Base-by-base conservation (phyloP, 345 rosid genomes). In the Streptanthus diversifolius region DNA sequence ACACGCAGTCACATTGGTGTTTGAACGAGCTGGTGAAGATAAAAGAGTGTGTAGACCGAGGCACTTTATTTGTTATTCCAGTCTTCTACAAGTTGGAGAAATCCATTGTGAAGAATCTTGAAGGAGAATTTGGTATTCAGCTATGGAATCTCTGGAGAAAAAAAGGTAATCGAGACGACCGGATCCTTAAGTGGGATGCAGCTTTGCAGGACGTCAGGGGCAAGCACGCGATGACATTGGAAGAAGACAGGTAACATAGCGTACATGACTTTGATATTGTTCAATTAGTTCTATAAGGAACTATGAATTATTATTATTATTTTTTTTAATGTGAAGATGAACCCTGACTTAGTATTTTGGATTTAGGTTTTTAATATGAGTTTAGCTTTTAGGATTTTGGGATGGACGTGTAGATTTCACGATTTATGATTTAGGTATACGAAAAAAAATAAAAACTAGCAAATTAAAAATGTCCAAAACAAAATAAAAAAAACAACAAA, bases 11-110 rank as follows among this genome's bases (percentile, higher is more conserved):
- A 8, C 35, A 32, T 0, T 77, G 77, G 77, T 77, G 81, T 47
- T 54, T 78, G 32, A 33, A 72, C 1, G 81, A 78, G 36, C 66
- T 78, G 12, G 51, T 43, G 22, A 52, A 78, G 65, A 72, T 78
- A 19, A 36, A 45, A 1, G 51, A 72, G 15, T 66, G 76, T 17
- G 70, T 17, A 29, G 36, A 70, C 8, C 39, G 36, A 11, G 12
- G 48, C 45, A 12, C 36, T 84, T 82, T 89, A 4, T 36, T 30
- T 61, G 75, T 71, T 37, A 60, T 71, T 24, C 75, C 75, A 35
- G 5, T 71, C 12, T 71, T 60, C 36, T 71, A 36, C n/a, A 27
- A 48, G 30, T 19, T 71, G 22, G 10, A 49, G 9, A 14, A 22
- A 25, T 3, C 1, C n/a, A 60, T 8, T 3, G 75, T 71, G 17